These are phyloP conservation scores for Lachancea thermotolerans DNA, from an alignment of 805 yeast species.

Conservation along the genomic window DNA sequence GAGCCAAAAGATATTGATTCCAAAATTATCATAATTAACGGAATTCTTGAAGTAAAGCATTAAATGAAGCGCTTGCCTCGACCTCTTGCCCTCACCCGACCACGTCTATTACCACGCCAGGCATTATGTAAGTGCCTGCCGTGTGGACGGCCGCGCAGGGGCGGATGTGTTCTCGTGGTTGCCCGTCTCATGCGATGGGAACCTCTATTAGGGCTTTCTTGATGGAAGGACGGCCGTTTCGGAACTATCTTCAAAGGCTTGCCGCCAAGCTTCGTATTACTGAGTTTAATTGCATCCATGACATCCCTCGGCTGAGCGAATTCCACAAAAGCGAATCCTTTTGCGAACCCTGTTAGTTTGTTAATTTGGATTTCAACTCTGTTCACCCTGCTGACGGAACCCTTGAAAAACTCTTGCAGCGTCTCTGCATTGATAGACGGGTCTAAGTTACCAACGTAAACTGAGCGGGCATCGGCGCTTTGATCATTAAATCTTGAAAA, in stretches of 20 bases:
- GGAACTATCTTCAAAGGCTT: constrained; percentile 67
- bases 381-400: constrained; percentile 59
- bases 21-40: too few species aligned
- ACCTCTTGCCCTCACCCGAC: constrained; percentile 43
- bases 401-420: constrained; percentile 63
- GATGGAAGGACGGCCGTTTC: constrained; percentile 48
- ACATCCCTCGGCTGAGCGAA: constrained; percentile 65
- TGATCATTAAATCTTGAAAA: background rate
- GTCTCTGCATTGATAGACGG: constrained; percentile 74
- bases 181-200: too few species aligned
- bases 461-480: constrained; percentile 64
- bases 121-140: too few species aligned
- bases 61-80: constrained; percentile 19
- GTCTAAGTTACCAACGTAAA: constrained; percentile 82
- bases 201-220: background rate
- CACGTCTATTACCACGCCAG: constrained; percentile 36
- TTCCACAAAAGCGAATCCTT: constrained; percentile 84
- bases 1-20: too few species aligned
- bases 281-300: constrained; percentile 54
- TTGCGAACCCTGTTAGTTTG: constrained; percentile 71
- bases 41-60: too few species aligned
- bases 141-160: too few species aligned
- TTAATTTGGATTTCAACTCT: constrained; percentile 73
- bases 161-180: too few species aligned
- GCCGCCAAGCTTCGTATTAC: constrained; percentile 61